A percentile compares a stretch with the other conserved stretches of the same genome.
These are phyloP conservation scores for Candida bentonensis DNA, from an alignment of 805 yeast genomes.

Conservation along the genomic window DNA sequence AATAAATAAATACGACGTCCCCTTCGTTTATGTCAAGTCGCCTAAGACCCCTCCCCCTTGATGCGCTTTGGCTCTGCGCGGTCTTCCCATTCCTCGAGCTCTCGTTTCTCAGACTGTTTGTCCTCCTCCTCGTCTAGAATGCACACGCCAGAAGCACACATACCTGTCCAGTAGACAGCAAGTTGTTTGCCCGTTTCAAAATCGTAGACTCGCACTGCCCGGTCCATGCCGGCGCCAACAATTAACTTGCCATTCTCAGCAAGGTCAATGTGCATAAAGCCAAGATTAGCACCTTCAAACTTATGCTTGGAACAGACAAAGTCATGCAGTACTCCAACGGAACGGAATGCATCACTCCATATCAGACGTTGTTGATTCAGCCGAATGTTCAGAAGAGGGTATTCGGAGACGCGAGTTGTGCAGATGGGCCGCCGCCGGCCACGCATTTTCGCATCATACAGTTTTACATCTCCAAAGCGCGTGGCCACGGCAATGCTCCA, in stretches of 20 bases:
- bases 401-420: conserved; percentile 6
- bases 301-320: not conserved
- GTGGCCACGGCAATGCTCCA: conserved; percentile 52
- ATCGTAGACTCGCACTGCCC: not conserved
- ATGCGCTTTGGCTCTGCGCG: too few relatives aligned
- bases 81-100: not conserved
- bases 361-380: not conserved
- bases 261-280: not conserved
- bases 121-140: not conserved
- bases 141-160: not conserved
- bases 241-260: not conserved
- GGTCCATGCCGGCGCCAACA: not conserved
- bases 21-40: too few relatives aligned
- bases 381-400: conserved; percentile 9
- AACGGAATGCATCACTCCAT: not conserved
- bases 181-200: not conserved
- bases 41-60: too few relatives aligned
- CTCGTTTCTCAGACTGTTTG: not conserved
- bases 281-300: not conserved
- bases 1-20: too few relatives aligned
- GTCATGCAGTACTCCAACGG: not conserved
- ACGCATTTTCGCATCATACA: conserved; percentile 40
- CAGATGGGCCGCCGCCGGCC: conserved; percentile 7
- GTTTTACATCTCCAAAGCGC: conserved; percentile 50
- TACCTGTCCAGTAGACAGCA: not conserved